Evolutionary conservation across 192 early-diverging fungal genomes (phyloP).

Genomic region (Coemansia brasiliensis): DNA sequence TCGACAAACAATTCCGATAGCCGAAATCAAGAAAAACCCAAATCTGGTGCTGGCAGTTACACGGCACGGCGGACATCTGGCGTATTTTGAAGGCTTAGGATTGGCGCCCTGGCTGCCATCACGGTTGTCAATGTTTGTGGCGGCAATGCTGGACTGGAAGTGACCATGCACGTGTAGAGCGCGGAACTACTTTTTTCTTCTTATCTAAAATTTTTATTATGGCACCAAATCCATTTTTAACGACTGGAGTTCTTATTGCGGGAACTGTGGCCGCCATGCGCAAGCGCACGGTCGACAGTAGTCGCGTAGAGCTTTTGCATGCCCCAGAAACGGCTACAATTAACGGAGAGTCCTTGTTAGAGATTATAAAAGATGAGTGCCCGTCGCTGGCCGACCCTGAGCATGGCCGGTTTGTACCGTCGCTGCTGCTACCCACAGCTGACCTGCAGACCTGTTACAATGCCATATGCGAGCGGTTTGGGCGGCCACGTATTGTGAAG

Average conservation of each 20-base stretch:
- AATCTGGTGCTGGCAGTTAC: constrained; percentile 79
- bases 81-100: constrained; percentile 60
- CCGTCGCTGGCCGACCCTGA: constrained; percentile 57
- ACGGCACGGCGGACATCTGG: constrained; percentile 83
- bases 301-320: constrained; percentile 39
- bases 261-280: constrained; percentile 25
- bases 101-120: constrained; percentile 60
- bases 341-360: constrained; percentile 23
- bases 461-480: constrained; percentile 54
- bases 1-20: constrained; percentile 64
- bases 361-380: constrained; percentile 43
- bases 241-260: constrained; percentile 18
- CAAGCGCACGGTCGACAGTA: constrained; percentile 37
- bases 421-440: constrained; percentile 68
- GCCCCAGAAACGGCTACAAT: constrained; percentile 30
- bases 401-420: constrained; percentile 65
- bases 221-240: constrained; percentile 24
- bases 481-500: constrained; percentile 18
- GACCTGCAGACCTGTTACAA: constrained; percentile 73
- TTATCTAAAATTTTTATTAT: constrained; percentile 15
- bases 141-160: constrained; percentile 37
- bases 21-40: constrained; percentile 76
- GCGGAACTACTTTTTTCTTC: background rate
- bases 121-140: constrained; percentile 62
- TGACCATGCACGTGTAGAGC: background rate